Evolutionary conservation across 2,329 filamentous ascomycete species (phyloP), one percentile per base, ranked within the genome.

Genomic region (Calcarisporium arbuscula): DNA sequence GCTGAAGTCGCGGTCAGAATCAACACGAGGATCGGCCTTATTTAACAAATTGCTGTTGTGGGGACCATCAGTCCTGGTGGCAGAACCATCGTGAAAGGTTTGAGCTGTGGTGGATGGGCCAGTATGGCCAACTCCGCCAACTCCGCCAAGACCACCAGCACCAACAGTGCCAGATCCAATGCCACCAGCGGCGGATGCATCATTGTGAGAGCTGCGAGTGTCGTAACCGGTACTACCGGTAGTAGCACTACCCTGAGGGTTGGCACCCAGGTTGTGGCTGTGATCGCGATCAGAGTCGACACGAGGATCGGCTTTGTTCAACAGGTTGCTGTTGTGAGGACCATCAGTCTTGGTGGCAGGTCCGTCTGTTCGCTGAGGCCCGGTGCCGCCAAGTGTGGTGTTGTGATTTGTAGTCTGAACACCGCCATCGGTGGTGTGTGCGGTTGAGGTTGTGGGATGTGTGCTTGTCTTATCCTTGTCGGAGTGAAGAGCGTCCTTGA

Each of bases 221-320:
- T 25, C 14, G 22, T 10, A 25, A 10, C 22, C 22, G 14, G 22
- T 25, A 25, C 10, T 10, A 25, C 22, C 31, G 4, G 48, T 47
- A 11, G 43, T 45, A 32, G 47, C 46, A 25, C 45, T 52, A 14
- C 52, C 47, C 4, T 64, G 61, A 12, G 53, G 47, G 44, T 57
- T 57, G 20, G 43, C 40, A 10, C 54, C 54, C 42, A 54, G 21
- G 46, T 53, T 62, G 35, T 48, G 49, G 46, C 53, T 57, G 29
- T 59, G 53, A 34, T 68, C 66, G 11, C 68, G 57, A 46, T 77
- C 69, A 5, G 66, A 70, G 49, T 77, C 72, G 33, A 74, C 60
- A n/a, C 69, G 58, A 15, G 72, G 71, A 43, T 77, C 73, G 3
- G 52, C 28, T 48, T 72, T 72, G 61, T 77, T 77, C 16, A 58